Base-by-base conservation (phyloP, 2,329 filamentous ascomycete species). In the Ophiostoma ips region DNA sequence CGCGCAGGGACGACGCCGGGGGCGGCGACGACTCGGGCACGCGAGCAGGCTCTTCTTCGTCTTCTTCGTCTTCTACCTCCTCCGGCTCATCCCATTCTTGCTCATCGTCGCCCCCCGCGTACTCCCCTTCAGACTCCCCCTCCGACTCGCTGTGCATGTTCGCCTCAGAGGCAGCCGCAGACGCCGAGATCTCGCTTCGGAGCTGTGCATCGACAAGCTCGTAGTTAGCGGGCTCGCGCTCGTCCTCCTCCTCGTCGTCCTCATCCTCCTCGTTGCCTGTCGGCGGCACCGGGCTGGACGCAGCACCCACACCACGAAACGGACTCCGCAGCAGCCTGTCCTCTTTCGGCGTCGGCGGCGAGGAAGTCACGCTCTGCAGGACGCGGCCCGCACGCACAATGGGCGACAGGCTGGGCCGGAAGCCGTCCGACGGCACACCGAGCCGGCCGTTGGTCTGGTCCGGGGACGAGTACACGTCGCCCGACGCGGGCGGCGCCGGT, bases 331-430 rank as follows among this genome's bases (percentile, higher is more conserved):
- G 62, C 11, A 71, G 69, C 33, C 67, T 66, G 40, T 73, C 71
- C n/a, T 62, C 66, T 47, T 72, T 71, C 1, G 76, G 76, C 0
- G 76, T 78, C 0, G 75, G 73, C 8, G 73, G 72, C 54, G 79
- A 76, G 0, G 75, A 77, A 11, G 76, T 75, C 35, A 79, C 71
- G 52, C 69, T 75, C 57, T 79, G 76, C 13, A 80, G 61, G 30
- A 70, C 74, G 45, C 73, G 67, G 3, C 75, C 76, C 24, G 70
- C 76, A 43, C 75, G 68, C n/a, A 79, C 71, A 34, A 78, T 78
- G 2, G 76, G 75, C 5, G 75, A 78, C 0, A 80, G 63, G 6
- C 64, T 66, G 24, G 72, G 71, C 9, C 72, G 68, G 13, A 57
- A 53, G 2, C 59, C 61, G 36, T 61, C 62, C 12, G 61, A 59